Base-by-base conservation (phyloP, 2,329 filamentous ascomycete species). In the Eutypa lata region DNA sequence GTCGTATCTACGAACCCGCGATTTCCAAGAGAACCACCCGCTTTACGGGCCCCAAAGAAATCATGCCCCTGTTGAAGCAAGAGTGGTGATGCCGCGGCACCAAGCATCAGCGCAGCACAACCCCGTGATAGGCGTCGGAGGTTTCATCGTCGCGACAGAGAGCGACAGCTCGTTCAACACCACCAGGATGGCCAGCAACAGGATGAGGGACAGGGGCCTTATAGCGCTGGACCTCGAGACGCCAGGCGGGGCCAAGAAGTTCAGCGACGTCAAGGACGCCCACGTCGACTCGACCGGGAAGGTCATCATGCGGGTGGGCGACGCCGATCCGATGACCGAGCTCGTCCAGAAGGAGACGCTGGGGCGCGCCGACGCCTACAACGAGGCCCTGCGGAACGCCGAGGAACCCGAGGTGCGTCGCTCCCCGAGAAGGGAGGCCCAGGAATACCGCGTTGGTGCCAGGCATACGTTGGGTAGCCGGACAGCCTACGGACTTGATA, bases 21-120 rank as follows among this genome's bases (percentile, higher is more conserved):
- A 76, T 38, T 81, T 74, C 66, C 68, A 81, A 60, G 77, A 82
- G 53, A 86, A 86, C 66, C 82, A 86, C 64, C 78, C 83, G 2
- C 60, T 83, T 21, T 84, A 85, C 61, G 83, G 83, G 2, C 83
- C 83, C 10, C 83, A 84, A 64, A 71, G 65, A 50, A 58, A 73
- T 24, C 77, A 76, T 55, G 61, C 75, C 5, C 76, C 81, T 5
- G 71, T 79, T n/a, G 63, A 76, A 61, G 74, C 76, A 16, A 76
- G 83, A 56, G 69, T 86, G 18, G 57, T 86, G 16, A 68, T 66
- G 40, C 81, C 81, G 7, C 71, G 73, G 47, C 60, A 52, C 26
- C 7, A 44, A 8, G 8, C 11, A 16, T 53, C 59, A 19, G 65
- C 67, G 11, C 53, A 55, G 10, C 57, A 61, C 8, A 57, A 61